Evolutionary conservation across 768 basidiomycete genomes (phyloP), one percentile per base, ranked within the genome.

Genomic region (Pisolithus marmoratus): DNA sequence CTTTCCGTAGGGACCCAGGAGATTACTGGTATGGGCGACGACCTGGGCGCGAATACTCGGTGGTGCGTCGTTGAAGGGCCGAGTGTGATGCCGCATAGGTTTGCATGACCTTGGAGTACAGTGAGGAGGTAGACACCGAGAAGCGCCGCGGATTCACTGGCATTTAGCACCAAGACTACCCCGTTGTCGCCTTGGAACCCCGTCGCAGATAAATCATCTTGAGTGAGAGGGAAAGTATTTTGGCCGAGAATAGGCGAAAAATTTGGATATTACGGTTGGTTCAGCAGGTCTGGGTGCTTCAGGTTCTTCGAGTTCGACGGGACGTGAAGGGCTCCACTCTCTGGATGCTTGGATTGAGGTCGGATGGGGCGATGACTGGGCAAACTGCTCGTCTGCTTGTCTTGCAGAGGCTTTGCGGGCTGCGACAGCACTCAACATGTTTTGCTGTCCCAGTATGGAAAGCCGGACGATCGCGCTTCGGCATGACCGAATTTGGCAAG

Each of bases 21-120:
- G 49, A 41, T 53, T 27, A 74, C 62, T 0, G 91, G 89, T 5
- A 94, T 62, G 0, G 91, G 89, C n/a, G 89, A 81, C 0, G 84
- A 89, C 3, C 81, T 75, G 0, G 93, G 90, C 0, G 90, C 87
- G 61, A 82, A 94, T 24, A 94, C 72, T 12, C 67, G 69, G 57
- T 90, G 74, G 5, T 58, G 51, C 3, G 50, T 60, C 2, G 58
- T 42, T 1, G 80, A 79, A 7, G 80, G 59, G 1, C 52, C 45
- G 8, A 88, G 61, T 1, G 67, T 70, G 11, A 79, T 74, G 2
- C 87, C 88, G n/a, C 75, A 72, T 1, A 92, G 45, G 2, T 72
- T 68, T 48, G 94, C 54, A 15, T 76, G 68, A 1, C 89, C 87
- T 46, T 73, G 79, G 4, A 94, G 61, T 23, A 93, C 76, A 0